Percentiles rank a stretch among this genome's conserved stretches.
Conservation (phyloP, 2,329 filamentous ascomycete genomes). For the Fusarium sp. region DNA sequence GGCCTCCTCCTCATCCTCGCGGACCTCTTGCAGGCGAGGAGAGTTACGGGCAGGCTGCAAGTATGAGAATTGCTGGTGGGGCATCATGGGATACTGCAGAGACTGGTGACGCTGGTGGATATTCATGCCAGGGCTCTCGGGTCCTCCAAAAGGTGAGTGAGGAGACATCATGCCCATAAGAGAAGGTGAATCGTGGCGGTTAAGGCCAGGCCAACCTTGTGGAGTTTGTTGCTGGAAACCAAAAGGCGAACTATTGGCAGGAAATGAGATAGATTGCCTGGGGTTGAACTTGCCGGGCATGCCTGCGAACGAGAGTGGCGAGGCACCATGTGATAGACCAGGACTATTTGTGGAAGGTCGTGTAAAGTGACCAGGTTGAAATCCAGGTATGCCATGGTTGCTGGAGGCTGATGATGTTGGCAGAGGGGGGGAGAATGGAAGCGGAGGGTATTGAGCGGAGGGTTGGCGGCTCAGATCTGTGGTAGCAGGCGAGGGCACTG, state of each 20-base stretch:
- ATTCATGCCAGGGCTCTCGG: constrained; percentile 61
- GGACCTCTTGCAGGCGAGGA: constrained; percentile 75
- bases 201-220: constrained; percentile 65
- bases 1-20: constrained; percentile 77
- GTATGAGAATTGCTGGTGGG: constrained; percentile 66
- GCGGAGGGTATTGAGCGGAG: constrained; percentile 78
- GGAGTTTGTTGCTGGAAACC: constrained; percentile 70
- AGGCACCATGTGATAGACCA: constrained; percentile 72
- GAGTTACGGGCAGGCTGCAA: constrained; percentile 67
- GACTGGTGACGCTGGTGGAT: constrained; percentile 69
- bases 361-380: constrained; percentile 70
- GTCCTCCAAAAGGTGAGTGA: constrained; percentile 70
- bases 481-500: constrained; percentile 72
- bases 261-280: constrained; percentile 77
- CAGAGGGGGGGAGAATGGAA: constrained; percentile 86
- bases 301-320: constrained; percentile 76
- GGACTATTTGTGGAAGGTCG: constrained; percentile 72
- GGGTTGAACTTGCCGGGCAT: constrained; percentile 72
- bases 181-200: constrained; percentile 73
- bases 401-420: constrained; percentile 83
- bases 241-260: constrained; percentile 73
- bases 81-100: constrained; percentile 67
- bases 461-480: constrained; percentile 73
- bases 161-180: constrained; percentile 70
- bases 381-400: constrained; percentile 67